A percentile compares a stretch with the other conserved stretches of the same genome.
These are phyloP conservation scores for Chaetomiaceae sp. DNA, from an alignment of 2,329 filamentous ascomycete species.

Conservation along the genomic window DNA sequence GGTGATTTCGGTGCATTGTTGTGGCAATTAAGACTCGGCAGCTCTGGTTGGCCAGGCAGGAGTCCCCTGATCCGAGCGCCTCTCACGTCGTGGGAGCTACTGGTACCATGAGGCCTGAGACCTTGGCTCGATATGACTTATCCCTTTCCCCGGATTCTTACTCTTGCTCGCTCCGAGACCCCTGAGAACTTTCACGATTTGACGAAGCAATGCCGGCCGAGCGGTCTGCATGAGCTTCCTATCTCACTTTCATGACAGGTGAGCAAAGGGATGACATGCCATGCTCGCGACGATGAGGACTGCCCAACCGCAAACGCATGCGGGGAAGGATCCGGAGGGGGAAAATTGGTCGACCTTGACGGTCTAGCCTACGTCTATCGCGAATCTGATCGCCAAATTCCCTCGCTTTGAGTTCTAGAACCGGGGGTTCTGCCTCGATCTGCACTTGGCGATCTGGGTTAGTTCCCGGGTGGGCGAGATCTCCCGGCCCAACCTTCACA, in stretches of 20 bases:
- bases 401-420: neutral
- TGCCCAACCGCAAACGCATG: neutral
- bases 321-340: neutral
- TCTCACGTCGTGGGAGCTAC: neutral
- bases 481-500: neutral
- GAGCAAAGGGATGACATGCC: no score
- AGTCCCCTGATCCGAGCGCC: neutral
- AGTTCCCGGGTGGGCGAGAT: neutral
- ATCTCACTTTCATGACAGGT: no score
- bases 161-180: no score
- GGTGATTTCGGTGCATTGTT: neutral
- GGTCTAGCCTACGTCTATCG: neutral
- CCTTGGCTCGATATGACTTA: no score
- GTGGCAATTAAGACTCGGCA: neutral
- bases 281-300: no score
- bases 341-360: neutral
- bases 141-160: no score
- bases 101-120: no score
- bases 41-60: neutral
- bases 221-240: no score
- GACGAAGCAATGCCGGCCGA: no score
- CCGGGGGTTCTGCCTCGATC: neutral
- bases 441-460: neutral
- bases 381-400: neutral
- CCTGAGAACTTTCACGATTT: no score